phyloP scores from a whole-genome alignment of 2,329 filamentous ascomycete genomes.

The Fusarium globosum region DNA sequence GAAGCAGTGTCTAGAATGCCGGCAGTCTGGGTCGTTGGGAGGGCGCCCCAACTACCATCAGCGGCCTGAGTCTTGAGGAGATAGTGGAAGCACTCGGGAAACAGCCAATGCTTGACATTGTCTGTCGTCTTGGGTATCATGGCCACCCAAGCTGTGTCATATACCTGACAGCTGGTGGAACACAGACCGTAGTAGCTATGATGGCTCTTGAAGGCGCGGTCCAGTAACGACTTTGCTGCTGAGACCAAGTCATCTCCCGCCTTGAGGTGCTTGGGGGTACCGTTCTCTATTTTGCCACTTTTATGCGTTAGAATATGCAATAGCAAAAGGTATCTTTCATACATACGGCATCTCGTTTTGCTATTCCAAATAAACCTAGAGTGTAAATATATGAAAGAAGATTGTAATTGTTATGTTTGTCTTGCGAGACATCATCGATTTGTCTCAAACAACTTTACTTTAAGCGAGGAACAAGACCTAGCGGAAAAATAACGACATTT shows the following conservation, averaged over 20 bases:
- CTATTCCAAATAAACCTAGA: too few relatives aligned
- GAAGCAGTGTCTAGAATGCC: constrained; percentile 1
- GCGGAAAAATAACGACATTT: too few relatives aligned
- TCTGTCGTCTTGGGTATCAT: neutral
- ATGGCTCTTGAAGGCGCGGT: neutral
- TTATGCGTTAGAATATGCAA: accelerated
- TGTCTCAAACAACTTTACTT: too few relatives aligned
- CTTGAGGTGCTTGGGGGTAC: accelerated
- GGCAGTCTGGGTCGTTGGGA: neutral
- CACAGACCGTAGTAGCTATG: neutral
- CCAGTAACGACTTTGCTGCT: neutral
- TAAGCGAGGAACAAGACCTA: too few relatives aligned
- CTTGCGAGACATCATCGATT: too few relatives aligned
- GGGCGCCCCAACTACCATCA: neutral
- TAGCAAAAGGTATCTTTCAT: accelerated
- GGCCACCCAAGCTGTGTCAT: constrained; percentile 9
- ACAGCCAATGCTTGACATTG: neutral
- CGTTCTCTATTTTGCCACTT: accelerated
- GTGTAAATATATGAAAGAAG: too few relatives aligned
- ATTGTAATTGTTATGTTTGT: too few relatives aligned
- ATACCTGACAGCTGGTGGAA: neutral
- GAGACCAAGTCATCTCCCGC: neutral
- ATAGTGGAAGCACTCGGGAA: neutral
- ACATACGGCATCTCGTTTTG: neutral
- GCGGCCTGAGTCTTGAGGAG: neutral